phyloP scores from a whole-genome alignment of 2,329 filamentous ascomycete genomes.

The Fusarium nisikadoi region DNA sequence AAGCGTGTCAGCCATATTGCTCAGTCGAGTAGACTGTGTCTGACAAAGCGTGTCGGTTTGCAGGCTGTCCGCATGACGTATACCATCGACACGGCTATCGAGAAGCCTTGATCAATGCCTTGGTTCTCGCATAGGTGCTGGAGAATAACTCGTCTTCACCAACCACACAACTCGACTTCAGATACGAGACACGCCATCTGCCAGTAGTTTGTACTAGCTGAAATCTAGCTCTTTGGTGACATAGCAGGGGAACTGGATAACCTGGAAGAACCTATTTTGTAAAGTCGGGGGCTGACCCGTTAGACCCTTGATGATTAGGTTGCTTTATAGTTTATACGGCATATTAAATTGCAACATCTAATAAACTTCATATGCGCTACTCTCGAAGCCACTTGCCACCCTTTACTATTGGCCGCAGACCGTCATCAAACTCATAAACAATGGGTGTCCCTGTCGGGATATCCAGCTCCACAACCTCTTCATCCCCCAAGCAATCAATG shows the following conservation, averaged over 20 bases:
- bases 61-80: neutral
- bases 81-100: neutral
- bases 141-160: no score
- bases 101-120: no score
- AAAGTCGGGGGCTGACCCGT: neutral
- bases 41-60: neutral
- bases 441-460: neutral
- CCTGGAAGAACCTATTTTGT: neutral
- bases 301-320: neutral
- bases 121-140: no score
- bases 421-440: neutral
- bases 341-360: no score
- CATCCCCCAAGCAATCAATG: neutral
- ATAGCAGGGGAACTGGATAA: no score
- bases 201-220: no score
- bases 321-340: neutral
- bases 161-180: no score
- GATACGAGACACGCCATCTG: no score
- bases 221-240: no score
- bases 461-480: neutral
- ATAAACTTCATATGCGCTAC: neutral
- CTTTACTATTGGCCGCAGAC: fast-evolving
- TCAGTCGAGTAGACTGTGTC: neutral
- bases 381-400: neutral
- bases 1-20: fast-evolving